Conservation (phyloP, 805 yeast genomes). For the Hanseniaspora vineae region DNA sequence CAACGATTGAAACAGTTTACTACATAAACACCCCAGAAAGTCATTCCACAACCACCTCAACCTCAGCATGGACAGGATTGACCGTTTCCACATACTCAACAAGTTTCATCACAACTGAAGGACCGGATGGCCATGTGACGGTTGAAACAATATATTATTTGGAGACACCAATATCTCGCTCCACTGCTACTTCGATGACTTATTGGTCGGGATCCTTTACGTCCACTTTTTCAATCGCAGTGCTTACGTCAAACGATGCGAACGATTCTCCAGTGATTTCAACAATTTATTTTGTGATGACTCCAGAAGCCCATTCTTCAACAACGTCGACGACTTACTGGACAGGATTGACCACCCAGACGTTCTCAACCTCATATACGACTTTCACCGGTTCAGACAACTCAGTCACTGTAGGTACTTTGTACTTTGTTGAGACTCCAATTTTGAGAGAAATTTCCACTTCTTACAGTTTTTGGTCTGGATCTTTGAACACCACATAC, state of each 20-base stretch:
- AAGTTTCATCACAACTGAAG: slow-evolving; percentile 4
- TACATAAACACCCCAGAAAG: slow-evolving; percentile 5
- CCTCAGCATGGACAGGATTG: slow-evolving; percentile 7
- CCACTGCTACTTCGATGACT: background rate
- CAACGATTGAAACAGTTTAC: slow-evolving; percentile 2
- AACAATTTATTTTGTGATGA: slow-evolving; percentile 9
- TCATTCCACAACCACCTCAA: slow-evolving; percentile 1
- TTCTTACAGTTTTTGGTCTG: slow-evolving; percentile 4
- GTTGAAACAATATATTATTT: slow-evolving; percentile 7
- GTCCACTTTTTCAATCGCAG: slow-evolving; percentile 1
- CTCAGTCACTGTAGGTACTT: slow-evolving; percentile 2
- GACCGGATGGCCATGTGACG: slow-evolving; percentile 4
- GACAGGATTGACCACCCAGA: slow-evolving; percentile 5
- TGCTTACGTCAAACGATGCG: background rate
- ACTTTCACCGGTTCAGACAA: slow-evolving; percentile 4
- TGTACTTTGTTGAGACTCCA: slow-evolving; percentile 5
- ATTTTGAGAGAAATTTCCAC: slow-evolving; percentile 2
- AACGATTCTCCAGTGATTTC: slow-evolving; percentile 3
- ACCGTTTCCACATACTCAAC: slow-evolving; percentile 8
- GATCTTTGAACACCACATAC: background rate
- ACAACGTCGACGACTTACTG: slow-evolving; percentile 1
- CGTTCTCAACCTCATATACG: slow-evolving; percentile 1
- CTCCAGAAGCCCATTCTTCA: slow-evolving; percentile 6
- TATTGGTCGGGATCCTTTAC: slow-evolving; percentile 1
- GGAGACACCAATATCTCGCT: slow-evolving; percentile 4